Evolutionary conservation across 2,329 filamentous ascomycete genomes (phyloP).

Genomic region (Trichoderma koningiopsis): DNA sequence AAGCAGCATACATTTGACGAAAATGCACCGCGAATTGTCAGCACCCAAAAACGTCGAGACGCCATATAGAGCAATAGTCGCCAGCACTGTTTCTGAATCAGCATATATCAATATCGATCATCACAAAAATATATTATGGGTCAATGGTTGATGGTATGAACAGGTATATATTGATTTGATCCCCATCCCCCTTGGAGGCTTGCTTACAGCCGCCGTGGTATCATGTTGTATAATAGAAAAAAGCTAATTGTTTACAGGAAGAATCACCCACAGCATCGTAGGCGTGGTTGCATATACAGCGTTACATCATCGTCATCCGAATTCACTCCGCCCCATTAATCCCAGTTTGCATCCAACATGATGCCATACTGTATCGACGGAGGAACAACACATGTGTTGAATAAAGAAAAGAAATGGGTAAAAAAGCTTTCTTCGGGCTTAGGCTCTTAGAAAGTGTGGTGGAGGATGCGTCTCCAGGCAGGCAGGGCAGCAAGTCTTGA

Average conservation of each 20-base stretch:
- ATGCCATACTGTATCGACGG: slow-evolving; percentile 4
- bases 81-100: background rate
- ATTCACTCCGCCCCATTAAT: background rate
- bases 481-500: slow-evolving; percentile 54
- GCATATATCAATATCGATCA: background rate
- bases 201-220: slow-evolving; percentile 16
- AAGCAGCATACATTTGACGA: background rate
- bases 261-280: slow-evolving; percentile 21
- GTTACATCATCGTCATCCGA: slow-evolving; percentile 13
- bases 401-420: background rate
- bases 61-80: background rate
- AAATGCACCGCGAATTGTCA: background rate
- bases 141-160: background rate
- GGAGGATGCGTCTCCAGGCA: slow-evolving; percentile 48
- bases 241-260: slow-evolving; percentile 26
- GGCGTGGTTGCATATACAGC: slow-evolving; percentile 19
- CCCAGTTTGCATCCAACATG: slow-evolving; percentile 2
- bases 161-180: slow-evolving; percentile 16
- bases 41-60: background rate
- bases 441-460: slow-evolving; percentile 43
- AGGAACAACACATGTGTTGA: slow-evolving; percentile 5
- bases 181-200: slow-evolving; percentile 1
- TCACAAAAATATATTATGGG: background rate
- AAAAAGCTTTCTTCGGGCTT: background rate
- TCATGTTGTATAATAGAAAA: slow-evolving; percentile 25